Base-by-base conservation (phyloP, 805 yeast species). In the Saturnispora silvae region DNA sequence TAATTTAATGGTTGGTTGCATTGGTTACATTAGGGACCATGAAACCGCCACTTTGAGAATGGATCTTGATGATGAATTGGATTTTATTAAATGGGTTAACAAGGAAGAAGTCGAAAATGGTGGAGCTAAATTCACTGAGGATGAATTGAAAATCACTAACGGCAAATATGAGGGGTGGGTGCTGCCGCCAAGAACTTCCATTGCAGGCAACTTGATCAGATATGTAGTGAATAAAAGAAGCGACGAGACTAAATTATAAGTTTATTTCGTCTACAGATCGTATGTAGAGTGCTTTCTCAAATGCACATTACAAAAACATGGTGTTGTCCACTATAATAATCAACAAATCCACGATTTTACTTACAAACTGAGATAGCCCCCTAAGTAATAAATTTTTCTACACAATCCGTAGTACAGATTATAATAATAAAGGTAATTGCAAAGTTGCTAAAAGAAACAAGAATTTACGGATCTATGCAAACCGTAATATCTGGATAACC, bases 1-100 rank as follows among this genome's bases (percentile, higher is more conserved):
- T 0, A 85, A 80, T 54, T 59, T 89, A 49, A 89, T 89, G 97
- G 70, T 89, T 47, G 97, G 97, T 8, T 87, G 96, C 56, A 56
- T 86, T 38, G 96, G 76, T 2, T 58, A 70, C 24, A 92, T 84
- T n/a, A 79, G 79, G 1, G 89, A 81, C 50, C 23, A 25, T 10
- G 28, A 25, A 2, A 52, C 51, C 8, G 77, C 87, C 45, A 64
- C 77, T 50, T 11, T 31, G 18, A 30, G 39, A 19, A 63, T 85
- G 36, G 82, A 77, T 11, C 84, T 85, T 53, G 98, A 89, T 55
- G 75, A 82, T 22, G 98, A 89, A 59, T 63, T 89, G 38, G 70
- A 64, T 17, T 95, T 85, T 52, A 95, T 95, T 13, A 66, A 74
- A 49, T 87, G 96, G 96, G 78, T 86, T 46, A 75, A 77, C 40